phyloP scores from a whole-genome alignment of 2,329 filamentous ascomycete genomes.

The Karstenula rhodostoma region DNA sequence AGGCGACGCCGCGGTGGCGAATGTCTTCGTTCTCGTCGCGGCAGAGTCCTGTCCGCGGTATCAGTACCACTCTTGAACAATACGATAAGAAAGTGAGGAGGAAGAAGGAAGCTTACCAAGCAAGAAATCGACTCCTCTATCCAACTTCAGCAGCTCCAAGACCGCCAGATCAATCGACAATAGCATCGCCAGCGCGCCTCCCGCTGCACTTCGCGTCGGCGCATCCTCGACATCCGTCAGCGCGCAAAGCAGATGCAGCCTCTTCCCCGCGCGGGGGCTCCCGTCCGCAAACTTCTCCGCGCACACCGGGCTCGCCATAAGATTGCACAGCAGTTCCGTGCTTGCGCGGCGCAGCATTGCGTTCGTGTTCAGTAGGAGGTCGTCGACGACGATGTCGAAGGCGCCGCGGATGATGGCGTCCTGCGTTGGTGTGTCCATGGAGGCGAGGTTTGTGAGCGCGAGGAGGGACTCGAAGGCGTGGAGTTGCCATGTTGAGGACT shows the following conservation, averaged over 20 bases:
- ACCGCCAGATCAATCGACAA: slow-evolving; percentile 81
- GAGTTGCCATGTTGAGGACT: slow-evolving; percentile 71
- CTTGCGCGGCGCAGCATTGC: slow-evolving; percentile 79
- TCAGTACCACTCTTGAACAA: not conserved
- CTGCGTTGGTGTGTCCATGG: slow-evolving; percentile 69
- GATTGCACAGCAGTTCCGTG: slow-evolving; percentile 90
- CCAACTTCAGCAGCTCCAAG: slow-evolving; percentile 69
- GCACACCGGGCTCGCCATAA: slow-evolving; percentile 74
- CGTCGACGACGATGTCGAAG: slow-evolving; percentile 77
- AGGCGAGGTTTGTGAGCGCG: slow-evolving; percentile 92
- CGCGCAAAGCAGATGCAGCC: slow-evolving; percentile 84
- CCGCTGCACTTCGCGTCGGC: slow-evolving; percentile 81
- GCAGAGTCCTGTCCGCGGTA: slow-evolving; percentile 67
- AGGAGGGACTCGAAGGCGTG: slow-evolving; percentile 91
- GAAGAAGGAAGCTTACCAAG: slow-evolving; percentile 51
- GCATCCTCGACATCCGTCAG: slow-evolving; percentile 86
- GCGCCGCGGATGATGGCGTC: slow-evolving; percentile 75
- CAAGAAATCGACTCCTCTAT: slow-evolving; percentile 78
- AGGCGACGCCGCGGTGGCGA: slow-evolving; percentile 76
- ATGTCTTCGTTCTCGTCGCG: slow-evolving; percentile 73
- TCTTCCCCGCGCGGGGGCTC: slow-evolving; percentile 67
- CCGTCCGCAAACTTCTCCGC: slow-evolving; percentile 72
- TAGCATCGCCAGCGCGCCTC: slow-evolving; percentile 85
- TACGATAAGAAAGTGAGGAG: not conserved
- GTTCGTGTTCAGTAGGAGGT: slow-evolving; percentile 81